Base-by-base conservation (phyloP, 805 yeast species). In the Nakazawaea wyomingensis region DNA sequence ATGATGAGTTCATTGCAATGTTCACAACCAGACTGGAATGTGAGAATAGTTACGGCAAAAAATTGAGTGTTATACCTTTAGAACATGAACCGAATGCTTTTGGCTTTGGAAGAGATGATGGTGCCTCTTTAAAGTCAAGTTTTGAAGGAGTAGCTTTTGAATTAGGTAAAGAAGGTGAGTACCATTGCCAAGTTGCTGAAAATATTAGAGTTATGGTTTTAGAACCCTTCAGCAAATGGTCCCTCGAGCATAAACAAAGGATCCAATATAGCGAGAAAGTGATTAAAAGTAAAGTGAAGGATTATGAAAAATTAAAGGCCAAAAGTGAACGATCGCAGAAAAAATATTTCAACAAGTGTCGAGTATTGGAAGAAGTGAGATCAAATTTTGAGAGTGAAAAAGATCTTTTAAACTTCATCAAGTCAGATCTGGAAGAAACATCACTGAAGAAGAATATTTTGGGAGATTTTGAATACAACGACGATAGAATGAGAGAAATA, bases 311-410 rank as follows among this genome's bases (percentile, higher is more conserved):
- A 41, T 71, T 66, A 31, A 62, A 68, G 48, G 56, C 59, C 11
- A 59, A 61, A 28, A 77, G 81, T 41, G 84, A 77, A 35, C 69
- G 71, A 50, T 68, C 74, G 48, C 54, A 69, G 34, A 87, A 80
- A 57, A 74, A 72, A 44, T 87, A 87, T 59, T 85, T 83, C 69
- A 84, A 80, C 61, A 83, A 82, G 56, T 85, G 93, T 59, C 67
- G 95, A 40, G 64, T 78, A 47, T 67, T 84, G 41, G 95, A 86
- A 57, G 86, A 82, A 44, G 71, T 77, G 54, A 76, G 71, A 50
- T 61, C 71, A 1, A 69, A 69, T 34, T 66, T 66, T 44, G 56
- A 68, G 10, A 77, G 69, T 18, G 78, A 72, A 8, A 73, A 70
- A 41, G 62, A 68, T 31, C 63, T 54, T 55, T 24, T 61, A 35